A percentile compares a stretch with the other conserved stretches of the same genome.
These are phyloP conservation scores for Aureobasidium sp. DNA, from an alignment of 2,329 filamentous ascomycete genomes.

Conservation along the genomic window DNA sequence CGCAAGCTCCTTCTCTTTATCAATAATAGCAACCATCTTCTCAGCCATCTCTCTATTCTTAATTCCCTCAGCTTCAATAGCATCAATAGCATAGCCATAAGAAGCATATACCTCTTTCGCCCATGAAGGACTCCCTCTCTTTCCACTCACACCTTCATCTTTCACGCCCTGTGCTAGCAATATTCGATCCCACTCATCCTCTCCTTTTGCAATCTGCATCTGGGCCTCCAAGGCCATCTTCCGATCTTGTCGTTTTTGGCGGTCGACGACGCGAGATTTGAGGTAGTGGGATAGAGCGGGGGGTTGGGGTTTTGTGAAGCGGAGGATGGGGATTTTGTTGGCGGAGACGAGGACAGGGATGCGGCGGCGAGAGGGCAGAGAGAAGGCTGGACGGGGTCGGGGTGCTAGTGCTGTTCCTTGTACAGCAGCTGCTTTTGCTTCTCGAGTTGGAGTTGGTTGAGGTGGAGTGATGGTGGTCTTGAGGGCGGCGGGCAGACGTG, in stretches of 20 bases:
- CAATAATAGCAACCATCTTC: constrained; percentile 39
- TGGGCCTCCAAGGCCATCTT: constrained; percentile 35
- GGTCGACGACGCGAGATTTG: constrained; percentile 39
- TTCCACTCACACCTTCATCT: constrained; percentile 10
- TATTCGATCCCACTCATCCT: constrained; percentile 42
- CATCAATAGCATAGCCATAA: constrained; percentile 12
- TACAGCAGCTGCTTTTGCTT: constrained; percentile 11
- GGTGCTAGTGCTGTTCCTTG: constrained; percentile 14
- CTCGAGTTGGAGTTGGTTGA: background rate
- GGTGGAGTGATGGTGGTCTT: background rate
- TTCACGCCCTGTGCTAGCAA: constrained; percentile 22
- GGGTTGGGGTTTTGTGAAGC: constrained; percentile 58
- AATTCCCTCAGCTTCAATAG: constrained; percentile 12
- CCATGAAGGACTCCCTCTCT: constrained; percentile 23
- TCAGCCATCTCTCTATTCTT: constrained; percentile 26
- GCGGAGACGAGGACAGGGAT: constrained; percentile 52
- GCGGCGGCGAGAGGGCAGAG: constrained; percentile 43
- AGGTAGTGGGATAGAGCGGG: constrained; percentile 49
- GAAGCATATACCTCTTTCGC: constrained; percentile 18
- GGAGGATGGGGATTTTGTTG: constrained; percentile 53
- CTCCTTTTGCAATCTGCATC: constrained; percentile 29
- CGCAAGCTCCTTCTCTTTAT: constrained; percentile 38
- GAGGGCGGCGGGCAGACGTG: constrained; percentile 17
- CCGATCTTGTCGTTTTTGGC: constrained; percentile 33
- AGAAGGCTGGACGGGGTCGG: constrained; percentile 21